Conservation (phyloP, 176 grass and related monocot species). For the Musa itinerans region DNA sequence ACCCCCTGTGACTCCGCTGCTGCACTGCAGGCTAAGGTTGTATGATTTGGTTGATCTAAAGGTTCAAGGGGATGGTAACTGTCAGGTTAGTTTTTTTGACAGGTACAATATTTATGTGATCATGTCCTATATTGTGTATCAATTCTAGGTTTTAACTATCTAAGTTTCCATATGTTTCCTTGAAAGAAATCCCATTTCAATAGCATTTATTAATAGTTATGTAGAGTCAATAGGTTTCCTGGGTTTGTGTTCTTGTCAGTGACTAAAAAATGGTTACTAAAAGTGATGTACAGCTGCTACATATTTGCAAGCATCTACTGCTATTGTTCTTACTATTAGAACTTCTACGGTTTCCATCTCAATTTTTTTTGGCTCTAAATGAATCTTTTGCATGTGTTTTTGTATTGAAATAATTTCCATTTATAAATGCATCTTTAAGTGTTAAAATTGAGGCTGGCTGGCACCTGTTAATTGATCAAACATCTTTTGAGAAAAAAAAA, state of each 20-base stretch:
- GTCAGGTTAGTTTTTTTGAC: conserved; percentile 43
- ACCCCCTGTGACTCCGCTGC: conserved; percentile 6
- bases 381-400: neutral
- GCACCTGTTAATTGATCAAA: neutral
- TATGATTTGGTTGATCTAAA: conserved; percentile 79
- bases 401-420: neutral
- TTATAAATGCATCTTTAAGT: neutral
- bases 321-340: no score
- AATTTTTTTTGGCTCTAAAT: no score
- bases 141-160: neutral
- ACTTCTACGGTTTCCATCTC: no score
- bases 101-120: neutral
- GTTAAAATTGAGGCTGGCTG: neutral
- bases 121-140: neutral
- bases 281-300: neutral
- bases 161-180: neutral
- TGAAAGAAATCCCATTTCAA: neutral
- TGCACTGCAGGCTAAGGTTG: conserved; percentile 45
- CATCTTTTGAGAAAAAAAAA: no score
- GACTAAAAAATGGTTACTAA: neutral
- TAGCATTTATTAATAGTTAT: conserved; percentile 2
- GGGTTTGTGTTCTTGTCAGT: no score
- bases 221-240: neutral
- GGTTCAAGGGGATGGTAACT: conserved; percentile 91
- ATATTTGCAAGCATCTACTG: no score